Percentiles rank a stretch among this genome's conserved stretches.
Conservation (phyloP, 208 protist genomes). For the Trypanosomatidae sp. region DNA sequence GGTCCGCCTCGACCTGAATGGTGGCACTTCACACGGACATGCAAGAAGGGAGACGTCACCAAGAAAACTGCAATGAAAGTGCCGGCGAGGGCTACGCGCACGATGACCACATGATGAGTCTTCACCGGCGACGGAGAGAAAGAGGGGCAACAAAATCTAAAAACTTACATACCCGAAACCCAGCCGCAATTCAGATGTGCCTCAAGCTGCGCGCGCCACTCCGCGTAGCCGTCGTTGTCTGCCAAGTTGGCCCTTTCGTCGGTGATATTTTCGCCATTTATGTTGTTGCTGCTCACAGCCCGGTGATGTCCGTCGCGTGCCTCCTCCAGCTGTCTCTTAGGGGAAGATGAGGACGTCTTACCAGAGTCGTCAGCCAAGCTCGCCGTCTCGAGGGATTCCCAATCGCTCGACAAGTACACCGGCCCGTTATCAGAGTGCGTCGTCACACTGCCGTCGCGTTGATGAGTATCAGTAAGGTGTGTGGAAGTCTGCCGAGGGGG, state of each 20-base stretch:
- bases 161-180: neutral
- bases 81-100: neutral
- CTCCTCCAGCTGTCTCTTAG: neutral
- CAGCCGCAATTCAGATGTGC: neutral
- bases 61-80: neutral
- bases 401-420: neutral
- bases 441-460: neutral
- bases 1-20: neutral
- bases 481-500: neutral
- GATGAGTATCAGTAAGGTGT: neutral
- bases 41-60: neutral
- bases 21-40: neutral
- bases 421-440: neutral
- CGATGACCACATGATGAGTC: neutral
- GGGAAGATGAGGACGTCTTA: neutral
- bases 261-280: neutral
- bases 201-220: conserved; percentile 9
- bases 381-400: conserved; percentile 16
- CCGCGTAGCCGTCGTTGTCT: conserved; percentile 1
- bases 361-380: neutral
- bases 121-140: neutral
- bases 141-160: too few relatives aligned
- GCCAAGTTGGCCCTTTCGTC: neutral
- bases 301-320: neutral
- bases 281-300: neutral